Percentiles rank a stretch among this genome's conserved stretches.
Evolutionary conservation across 208 protist genomes (phyloP).

Genomic region (Trypanosoma rangeli): DNA sequence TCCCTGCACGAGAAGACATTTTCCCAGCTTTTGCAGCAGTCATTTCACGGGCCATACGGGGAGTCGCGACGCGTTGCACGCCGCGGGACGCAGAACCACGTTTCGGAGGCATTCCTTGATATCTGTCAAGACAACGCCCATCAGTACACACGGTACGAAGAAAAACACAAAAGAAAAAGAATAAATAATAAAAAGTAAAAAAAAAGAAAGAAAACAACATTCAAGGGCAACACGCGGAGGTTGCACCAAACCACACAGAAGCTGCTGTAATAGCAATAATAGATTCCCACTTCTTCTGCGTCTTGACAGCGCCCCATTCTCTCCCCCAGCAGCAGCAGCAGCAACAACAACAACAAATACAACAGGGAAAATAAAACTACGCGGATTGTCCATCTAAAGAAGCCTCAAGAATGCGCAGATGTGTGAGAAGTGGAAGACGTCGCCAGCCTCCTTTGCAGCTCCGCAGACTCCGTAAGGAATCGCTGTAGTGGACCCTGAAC

Average conservation of each 20-base stretch:
- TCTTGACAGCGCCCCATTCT: not conserved
- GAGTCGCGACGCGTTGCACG: constrained; percentile 20
- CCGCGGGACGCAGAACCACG: constrained; percentile 30
- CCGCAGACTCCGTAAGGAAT: constrained; percentile 16
- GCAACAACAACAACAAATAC: not conserved
- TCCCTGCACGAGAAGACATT: not conserved
- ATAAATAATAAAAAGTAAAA: constrained; percentile 2
- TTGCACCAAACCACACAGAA: not conserved
- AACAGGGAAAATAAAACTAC: not conserved
- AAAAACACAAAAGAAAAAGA: constrained; percentile 1
- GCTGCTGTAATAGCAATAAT: not conserved
- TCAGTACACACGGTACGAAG: constrained; percentile 17
- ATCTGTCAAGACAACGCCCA: not conserved
- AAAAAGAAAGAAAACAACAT: not conserved
- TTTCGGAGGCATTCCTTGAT: constrained; percentile 59
- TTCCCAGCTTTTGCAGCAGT: not conserved
- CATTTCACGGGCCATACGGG: constrained; percentile 4
- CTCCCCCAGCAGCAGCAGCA: too few species aligned
- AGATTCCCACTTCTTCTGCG: not conserved
- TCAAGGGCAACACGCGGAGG: not conserved
- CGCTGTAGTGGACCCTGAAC: constrained; percentile 19
- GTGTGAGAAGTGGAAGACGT: not conserved
- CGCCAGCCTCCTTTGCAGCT: constrained; percentile 6
- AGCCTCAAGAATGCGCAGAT: not conserved
- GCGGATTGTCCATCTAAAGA: not conserved